These are phyloP conservation scores for Sphagnum fallax DNA, from an alignment of 228 moss, liverwort and hornwort genomes.

Conservation along the genomic window DNA sequence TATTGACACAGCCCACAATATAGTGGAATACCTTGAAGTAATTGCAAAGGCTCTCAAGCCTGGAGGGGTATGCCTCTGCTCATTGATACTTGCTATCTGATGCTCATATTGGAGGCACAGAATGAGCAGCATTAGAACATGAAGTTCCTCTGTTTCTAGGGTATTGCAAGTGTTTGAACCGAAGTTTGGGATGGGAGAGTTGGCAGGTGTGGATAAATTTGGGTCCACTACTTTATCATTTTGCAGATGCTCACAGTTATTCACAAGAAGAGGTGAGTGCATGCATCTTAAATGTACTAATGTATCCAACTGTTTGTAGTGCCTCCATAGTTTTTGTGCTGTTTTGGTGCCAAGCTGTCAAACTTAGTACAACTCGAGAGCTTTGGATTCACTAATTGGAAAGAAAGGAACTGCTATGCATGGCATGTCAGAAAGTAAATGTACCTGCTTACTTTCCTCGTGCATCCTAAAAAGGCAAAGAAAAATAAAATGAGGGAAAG, in stretches of 20 bases:
- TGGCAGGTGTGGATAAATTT: slow-evolving; percentile 83
- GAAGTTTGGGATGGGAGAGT: neutral
- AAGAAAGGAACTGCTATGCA: no score
- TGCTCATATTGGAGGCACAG: neutral
- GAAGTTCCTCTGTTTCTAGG: neutral
- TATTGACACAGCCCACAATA: slow-evolving; percentile 78
- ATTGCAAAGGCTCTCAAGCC: slow-evolving; percentile 67
- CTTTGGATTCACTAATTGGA: no score
- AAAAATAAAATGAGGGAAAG: no score
- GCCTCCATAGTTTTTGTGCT: neutral
- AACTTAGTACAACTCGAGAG: no score
- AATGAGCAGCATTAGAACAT: neutral
- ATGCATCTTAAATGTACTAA: neutral
- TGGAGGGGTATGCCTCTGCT: slow-evolving; percentile 59
- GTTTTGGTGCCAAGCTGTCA: neutral
- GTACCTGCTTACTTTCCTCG: neutral
- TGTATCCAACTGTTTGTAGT: neutral
- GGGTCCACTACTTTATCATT: slow-evolving; percentile 82
- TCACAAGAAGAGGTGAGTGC: slow-evolving; percentile 54
- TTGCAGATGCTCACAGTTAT: slow-evolving; percentile 52
- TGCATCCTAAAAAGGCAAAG: no score
- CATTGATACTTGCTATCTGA: neutral
- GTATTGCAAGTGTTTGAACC: no score
- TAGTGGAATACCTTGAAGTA: slow-evolving; percentile 74
- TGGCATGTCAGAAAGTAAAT: neutral